phyloP scores from a whole-genome alignment of 2,329 filamentous ascomycete genomes.

The Exophiala calicioides region DNA sequence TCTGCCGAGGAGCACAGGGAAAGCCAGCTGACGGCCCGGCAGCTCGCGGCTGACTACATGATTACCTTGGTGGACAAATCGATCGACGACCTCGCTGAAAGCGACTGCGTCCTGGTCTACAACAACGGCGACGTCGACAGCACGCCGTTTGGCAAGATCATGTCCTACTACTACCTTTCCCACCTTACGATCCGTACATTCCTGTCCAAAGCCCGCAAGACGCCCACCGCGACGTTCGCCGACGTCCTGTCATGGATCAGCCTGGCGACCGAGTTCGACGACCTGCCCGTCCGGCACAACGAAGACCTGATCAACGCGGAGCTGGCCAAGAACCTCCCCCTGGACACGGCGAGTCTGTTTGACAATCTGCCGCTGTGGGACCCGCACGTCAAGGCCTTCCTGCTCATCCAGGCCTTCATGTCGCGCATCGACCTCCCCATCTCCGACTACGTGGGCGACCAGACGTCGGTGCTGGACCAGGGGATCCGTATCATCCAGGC shows the following conservation, averaged over 20 bases:
- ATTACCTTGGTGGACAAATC: conserved; percentile 87
- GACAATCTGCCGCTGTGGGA: conserved; percentile 89
- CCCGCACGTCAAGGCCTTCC: conserved; percentile 93
- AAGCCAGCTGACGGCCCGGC: conserved; percentile 80
- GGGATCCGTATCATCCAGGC: conserved; percentile 96
- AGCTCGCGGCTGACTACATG: conserved; percentile 91
- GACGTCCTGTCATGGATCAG: conserved; percentile 92
- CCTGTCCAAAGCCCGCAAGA: conserved; percentile 70
- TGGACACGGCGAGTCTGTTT: conserved; percentile 39
- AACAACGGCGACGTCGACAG: conserved; percentile 87
- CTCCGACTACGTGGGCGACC: conserved; percentile 94
- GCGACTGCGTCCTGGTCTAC: conserved; percentile 78
- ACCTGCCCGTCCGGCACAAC: conserved; percentile 95
- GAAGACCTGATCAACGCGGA: conserved; percentile 96
- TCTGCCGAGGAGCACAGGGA: conserved; percentile 76
- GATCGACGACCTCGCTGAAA: conserved; percentile 76
- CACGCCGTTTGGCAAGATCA: conserved; percentile 93
- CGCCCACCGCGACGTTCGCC: conserved; percentile 66
- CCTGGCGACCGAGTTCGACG: conserved; percentile 91
- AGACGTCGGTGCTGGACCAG: conserved; percentile 85
- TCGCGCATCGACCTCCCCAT: conserved; percentile 90
- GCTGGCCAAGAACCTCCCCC: conserved; percentile 75
- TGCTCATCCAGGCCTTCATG: conserved; percentile 93
- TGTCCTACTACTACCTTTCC: conserved; percentile 98
- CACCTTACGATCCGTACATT: conserved; percentile 92